Base-by-base conservation (phyloP, 805 yeast species). In the Monosporozyma aerobia region DNA sequence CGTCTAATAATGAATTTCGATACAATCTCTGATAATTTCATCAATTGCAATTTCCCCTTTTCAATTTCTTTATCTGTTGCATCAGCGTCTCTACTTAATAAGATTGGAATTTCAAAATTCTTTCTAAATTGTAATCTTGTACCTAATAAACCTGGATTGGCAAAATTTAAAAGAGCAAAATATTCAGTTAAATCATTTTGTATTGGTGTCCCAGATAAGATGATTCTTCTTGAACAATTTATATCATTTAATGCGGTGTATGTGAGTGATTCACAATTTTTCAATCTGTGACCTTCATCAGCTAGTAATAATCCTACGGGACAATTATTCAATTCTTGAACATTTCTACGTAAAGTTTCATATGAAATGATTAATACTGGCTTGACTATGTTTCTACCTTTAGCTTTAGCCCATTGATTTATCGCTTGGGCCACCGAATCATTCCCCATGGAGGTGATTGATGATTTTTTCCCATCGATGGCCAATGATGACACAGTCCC, bases 141-240 rank as follows among this genome's bases (percentile, higher is more conserved):
- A 0, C 99, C 99, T 46, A 94, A 71, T 40, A 88, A 77, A 0
- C 96, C 96, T 0, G 99, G 99, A 64, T 92, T 94, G 8, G 98
- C 95, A 72, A 92, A 92, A 61, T 83, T 87, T 55, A 94, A 73
- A 49, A 92, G 71, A 1, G 98, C 87, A 64, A 90, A 94, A 70
- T 92, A 92, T 69, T 92, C 99, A 0, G 96, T 84, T 37, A 92
- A 73, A 71, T 92, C 98, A 62, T 92, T 92, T 68, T 92, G 99
- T 57, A 92, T 90, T 0, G 99, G 99, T 0, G 99, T 92, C 40
- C 99, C 99, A 1, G 97, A 88, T 23, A 92, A 71, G 57, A 92
- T 92, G 7, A 92, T 97, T 53, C 99, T 77, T 62, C 99, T 76
- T 49, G 84, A 82, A 64, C 96, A 92, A 50, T 85, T 81, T 52